Percentiles rank a stretch among this genome's conserved stretches.
Conservation (phyloP, 2,329 filamentous ascomycete genomes). For the Sclerotinia minor region DNA sequence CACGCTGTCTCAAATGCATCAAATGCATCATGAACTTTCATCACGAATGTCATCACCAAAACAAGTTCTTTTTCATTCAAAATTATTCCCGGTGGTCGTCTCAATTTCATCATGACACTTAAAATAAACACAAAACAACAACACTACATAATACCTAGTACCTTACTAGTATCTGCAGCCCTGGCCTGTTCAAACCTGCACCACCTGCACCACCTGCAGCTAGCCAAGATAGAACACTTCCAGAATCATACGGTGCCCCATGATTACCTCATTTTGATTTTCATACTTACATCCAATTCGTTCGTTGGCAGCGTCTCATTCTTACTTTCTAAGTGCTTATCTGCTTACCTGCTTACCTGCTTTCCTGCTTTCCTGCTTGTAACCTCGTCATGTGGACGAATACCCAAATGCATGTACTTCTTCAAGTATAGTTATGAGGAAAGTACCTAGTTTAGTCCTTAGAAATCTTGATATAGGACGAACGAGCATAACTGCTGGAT, state of each 20-base stretch:
- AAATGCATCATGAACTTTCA: no score
- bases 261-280: constrained; percentile 23
- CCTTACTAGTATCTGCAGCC: constrained; percentile 12
- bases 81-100: constrained; percentile 3
- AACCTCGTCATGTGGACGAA: background rate
- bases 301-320: constrained; percentile 3
- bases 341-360: constrained; percentile 18
- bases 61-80: constrained; percentile 5
- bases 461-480: background rate
- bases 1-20: constrained; percentile 14
- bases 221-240: constrained; percentile 23
- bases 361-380: constrained; percentile 8
- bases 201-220: constrained; percentile 9
- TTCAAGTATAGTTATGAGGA: background rate
- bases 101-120: constrained; percentile 5
- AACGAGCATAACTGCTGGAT: background rate
- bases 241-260: constrained; percentile 18
- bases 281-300: background rate
- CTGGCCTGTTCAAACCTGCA: constrained; percentile 7
- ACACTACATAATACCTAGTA: background rate
- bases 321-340: constrained; percentile 24
- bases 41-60: constrained; percentile 13
- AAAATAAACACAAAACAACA: constrained; percentile 19
- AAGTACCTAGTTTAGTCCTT: background rate
- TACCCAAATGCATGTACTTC: background rate